Evolutionary conservation across 495 filamentous ascomycete genomes (phyloP), one percentile per base, ranked within the genome.

Genomic region (Aspergillus biplanus): DNA sequence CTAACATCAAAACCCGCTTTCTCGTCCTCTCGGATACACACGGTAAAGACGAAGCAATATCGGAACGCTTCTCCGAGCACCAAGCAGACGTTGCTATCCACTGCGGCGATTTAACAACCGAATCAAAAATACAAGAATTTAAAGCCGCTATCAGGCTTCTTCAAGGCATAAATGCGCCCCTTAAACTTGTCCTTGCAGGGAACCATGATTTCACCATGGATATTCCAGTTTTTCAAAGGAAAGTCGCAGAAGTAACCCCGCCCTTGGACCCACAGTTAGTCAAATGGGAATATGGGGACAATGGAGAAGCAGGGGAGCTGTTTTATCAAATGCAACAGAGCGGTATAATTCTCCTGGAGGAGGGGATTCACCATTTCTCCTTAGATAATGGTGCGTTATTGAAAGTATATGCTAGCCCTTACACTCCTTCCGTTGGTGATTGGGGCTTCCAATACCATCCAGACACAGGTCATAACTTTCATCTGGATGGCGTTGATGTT

Each of bases 191-290:
- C n/a, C 91, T 92, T 47, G 85, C 89, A 15, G 88, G 89, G 0
- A 91, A 92, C 68, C 89, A 91, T 64, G 88, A 92, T 63, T 84
- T 87, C 54, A 83, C 84, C 0, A 78, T 92, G 46, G 88, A 92
- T 58, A 67, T 64, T 2, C 66, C 75, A 2, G 35, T 46, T 11
- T 80, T 77, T 35, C 56, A 71, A 21, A 62, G 56, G 34, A 73
- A 82, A 37, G 69, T 77, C 3, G 62, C 61, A n/a, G 71, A 76
- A 7, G 69, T 61, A 18, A 49, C 11, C 3, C 18, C 34, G 33
- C 21, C 65, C 7, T 48, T 77, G 12, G 74, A 79, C 12, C 68
- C 56, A 8, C 16, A 63, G 0, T 50, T 71, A 3, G 64, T 80
- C 15, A 33, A 64, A 47, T 52, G 67, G 27, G 58, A 59, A 21